Percentiles rank a stretch among this genome's conserved stretches.
Evolutionary conservation across 192 early-diverging fungal genomes (phyloP).

Genomic region (Mortierella alpina): DNA sequence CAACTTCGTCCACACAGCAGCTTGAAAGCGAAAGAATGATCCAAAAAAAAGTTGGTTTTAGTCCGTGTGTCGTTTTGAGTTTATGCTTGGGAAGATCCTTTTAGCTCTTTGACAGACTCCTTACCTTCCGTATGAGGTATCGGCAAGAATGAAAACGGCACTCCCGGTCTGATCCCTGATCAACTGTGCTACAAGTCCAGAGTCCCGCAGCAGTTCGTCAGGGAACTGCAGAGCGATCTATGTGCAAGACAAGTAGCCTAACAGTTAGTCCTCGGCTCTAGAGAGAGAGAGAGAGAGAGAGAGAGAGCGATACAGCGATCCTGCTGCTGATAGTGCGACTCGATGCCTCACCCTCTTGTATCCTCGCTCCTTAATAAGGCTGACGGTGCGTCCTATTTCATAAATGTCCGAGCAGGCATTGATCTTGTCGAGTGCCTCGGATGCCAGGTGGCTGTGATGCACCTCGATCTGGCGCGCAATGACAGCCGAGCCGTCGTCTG

Average conservation of each 20-base stretch:
- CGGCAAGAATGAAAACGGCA: slow-evolving; percentile 85
- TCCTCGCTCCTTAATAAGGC: slow-evolving; percentile 54
- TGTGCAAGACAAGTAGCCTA: neutral
- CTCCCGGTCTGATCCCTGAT: slow-evolving; percentile 62
- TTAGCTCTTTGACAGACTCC: neutral
- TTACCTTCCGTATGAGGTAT: slow-evolving; percentile 93
- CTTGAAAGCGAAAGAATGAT: slow-evolving; percentile 24
- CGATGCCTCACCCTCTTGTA: slow-evolving; percentile 55
- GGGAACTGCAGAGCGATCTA: slow-evolving; percentile 93
- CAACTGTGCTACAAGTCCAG: slow-evolving; percentile 69
- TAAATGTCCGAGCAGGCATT: slow-evolving; percentile 55
- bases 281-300: neutral
- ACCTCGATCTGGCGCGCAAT: slow-evolving; percentile 66
- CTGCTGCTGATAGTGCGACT: neutral
- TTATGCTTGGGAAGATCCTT: neutral
- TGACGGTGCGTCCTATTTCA: slow-evolving; percentile 74
- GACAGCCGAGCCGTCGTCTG: slow-evolving; percentile 75
- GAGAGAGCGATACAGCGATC: too few species aligned
- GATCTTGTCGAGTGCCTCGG: slow-evolving; percentile 54
- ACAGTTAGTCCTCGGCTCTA: slow-evolving; percentile 4
- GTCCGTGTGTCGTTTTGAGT: neutral
- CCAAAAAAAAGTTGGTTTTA: neutral
- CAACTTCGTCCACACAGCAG: slow-evolving; percentile 98
- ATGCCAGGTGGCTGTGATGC: slow-evolving; percentile 24
- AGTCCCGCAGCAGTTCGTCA: slow-evolving; percentile 82